A percentile compares a stretch with the other conserved stretches of the same genome.
phyloP scores from a whole-genome alignment of 1,284 basidiomycete genomes.

The Papiliotrema terrestris region DNA sequence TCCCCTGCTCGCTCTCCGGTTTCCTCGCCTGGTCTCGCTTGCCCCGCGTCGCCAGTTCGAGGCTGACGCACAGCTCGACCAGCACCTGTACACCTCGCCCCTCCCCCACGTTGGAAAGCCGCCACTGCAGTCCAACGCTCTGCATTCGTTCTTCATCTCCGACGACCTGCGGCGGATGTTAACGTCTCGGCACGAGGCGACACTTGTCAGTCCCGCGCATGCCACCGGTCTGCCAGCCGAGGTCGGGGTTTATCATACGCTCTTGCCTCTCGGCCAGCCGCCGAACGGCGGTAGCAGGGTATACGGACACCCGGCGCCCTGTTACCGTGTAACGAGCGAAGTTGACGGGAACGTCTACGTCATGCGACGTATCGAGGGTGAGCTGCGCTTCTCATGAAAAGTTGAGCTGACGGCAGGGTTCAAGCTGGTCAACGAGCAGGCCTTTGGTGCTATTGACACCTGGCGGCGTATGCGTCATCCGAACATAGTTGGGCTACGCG shows the following conservation, averaged over 20 bases:
- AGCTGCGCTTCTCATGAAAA: slow-evolving; percentile 41
- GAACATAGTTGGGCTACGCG: slow-evolving; percentile 75
- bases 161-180: slow-evolving; percentile 72
- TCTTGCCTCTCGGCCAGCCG: slow-evolving; percentile 62
- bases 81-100: slow-evolving; percentile 79
- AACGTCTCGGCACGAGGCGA: slow-evolving; percentile 74
- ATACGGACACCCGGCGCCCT: slow-evolving; percentile 61
- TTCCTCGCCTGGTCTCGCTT: neutral
- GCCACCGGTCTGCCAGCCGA: slow-evolving; percentile 71
- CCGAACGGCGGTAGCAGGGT: slow-evolving; percentile 64
- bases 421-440: slow-evolving; percentile 73
- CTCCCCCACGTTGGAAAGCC: slow-evolving; percentile 55
- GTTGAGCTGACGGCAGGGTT: slow-evolving; percentile 59
- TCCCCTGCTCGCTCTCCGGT: neutral
- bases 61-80: slow-evolving; percentile 64
- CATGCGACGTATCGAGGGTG: slow-evolving; percentile 81
- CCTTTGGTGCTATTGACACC: slow-evolving; percentile 77
- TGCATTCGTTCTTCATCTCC: slow-evolving; percentile 63
- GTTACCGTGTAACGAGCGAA: slow-evolving; percentile 77
- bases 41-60: neutral
- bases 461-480: slow-evolving; percentile 89
- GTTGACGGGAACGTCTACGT: slow-evolving; percentile 76
- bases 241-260: slow-evolving; percentile 84
- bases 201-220: slow-evolving; percentile 50
- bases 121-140: slow-evolving; percentile 47